phyloP scores from a whole-genome alignment of 148 eudicot genomes.

The Rheum nobile region DNA sequence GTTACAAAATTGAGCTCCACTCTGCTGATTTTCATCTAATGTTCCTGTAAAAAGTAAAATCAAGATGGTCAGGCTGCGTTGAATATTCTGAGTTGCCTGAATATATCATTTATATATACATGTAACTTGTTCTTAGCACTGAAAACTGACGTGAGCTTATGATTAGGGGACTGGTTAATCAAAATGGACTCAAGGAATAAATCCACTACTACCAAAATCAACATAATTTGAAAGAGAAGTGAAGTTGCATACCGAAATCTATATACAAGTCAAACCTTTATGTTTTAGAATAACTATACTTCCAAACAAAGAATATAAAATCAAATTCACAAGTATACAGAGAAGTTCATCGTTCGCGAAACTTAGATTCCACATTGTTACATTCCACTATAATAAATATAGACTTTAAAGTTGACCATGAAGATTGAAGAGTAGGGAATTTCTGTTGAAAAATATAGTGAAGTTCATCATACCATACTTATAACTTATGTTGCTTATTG shows the following conservation, averaged over 20 bases:
- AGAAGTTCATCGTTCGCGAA: too few relatives aligned
- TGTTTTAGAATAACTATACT: too few relatives aligned
- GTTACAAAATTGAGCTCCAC: conserved; percentile 49
- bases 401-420: too few relatives aligned
- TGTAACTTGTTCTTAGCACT: neutral
- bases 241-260: conserved; percentile 58
- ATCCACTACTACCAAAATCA: neutral
- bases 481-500: neutral
- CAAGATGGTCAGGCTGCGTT: neutral
- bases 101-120: neutral
- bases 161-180: neutral
- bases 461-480: neutral
- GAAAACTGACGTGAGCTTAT: neutral
- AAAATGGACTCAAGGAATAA: neutral
- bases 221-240: neutral
- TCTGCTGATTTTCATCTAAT: conserved; percentile 22
- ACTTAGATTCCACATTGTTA: too few relatives aligned
- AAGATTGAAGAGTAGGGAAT: too few relatives aligned
- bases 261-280: too few relatives aligned
- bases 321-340: too few relatives aligned
- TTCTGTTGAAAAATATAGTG: too few relatives aligned
- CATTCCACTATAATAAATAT: too few relatives aligned
- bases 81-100: neutral
- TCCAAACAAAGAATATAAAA: too few relatives aligned
- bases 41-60: conserved; percentile 24